Evolutionary conservation across 345 rosid genomes (phyloP).

Genomic region (Aegle marmelos): DNA sequence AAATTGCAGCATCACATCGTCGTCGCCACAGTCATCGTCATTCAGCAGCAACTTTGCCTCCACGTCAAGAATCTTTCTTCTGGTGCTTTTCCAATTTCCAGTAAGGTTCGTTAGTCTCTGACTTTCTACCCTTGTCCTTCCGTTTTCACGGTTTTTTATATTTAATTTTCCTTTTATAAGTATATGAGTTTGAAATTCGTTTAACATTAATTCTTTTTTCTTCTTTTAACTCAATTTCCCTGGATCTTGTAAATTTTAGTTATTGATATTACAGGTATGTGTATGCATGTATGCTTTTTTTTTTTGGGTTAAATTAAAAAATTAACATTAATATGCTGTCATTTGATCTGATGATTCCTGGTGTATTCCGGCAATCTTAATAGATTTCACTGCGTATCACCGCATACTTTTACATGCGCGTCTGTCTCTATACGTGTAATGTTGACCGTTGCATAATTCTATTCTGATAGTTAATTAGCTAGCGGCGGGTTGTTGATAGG

Average conservation of each 20-base stretch:
- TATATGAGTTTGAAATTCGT: not conserved
- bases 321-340: not conserved
- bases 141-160: no score
- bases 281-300: not conserved
- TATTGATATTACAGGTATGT: not conserved
- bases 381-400: not conserved
- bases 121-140: not conserved
- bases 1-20: not conserved
- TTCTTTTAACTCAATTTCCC: not conserved
- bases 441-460: not conserved
- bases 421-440: not conserved
- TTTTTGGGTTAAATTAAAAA: no score
- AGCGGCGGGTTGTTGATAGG: not conserved
- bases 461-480: not conserved
- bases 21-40: no score
- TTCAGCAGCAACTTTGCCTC: not conserved
- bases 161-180: not conserved
- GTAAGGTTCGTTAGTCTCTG: not conserved
- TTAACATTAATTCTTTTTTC: not conserved
- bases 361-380: not conserved
- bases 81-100: not conserved
- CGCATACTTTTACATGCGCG: no score
- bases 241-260: not conserved
- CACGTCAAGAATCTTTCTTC: conserved; percentile 4
- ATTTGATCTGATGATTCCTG: not conserved